Conservation (phyloP, 345 rosid genomes). For the Schrenkiella parvula region DNA sequence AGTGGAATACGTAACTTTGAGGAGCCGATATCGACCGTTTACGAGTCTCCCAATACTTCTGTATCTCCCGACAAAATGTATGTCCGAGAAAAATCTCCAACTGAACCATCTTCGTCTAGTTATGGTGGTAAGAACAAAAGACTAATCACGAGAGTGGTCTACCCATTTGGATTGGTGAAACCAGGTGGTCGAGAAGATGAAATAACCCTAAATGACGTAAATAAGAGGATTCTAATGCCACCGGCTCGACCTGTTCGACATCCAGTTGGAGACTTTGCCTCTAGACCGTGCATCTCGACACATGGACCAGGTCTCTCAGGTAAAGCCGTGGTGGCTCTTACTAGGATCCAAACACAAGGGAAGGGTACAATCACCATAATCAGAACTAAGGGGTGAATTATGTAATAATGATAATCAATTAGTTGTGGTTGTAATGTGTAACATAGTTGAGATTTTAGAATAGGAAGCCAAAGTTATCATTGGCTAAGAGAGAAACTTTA, state of each 20-base stretch:
- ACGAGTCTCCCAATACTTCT: slow-evolving; percentile 47
- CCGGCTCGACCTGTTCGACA: slow-evolving; percentile 86
- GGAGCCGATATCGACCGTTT: slow-evolving; percentile 34
- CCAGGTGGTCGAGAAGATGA: slow-evolving; percentile 89
- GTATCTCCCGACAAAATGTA: slow-evolving; percentile 12
- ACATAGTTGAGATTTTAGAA: slow-evolving; percentile 10
- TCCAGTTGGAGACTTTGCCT: slow-evolving; percentile 92
- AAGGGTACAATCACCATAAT: slow-evolving; percentile 96
- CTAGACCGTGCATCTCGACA: slow-evolving; percentile 61
- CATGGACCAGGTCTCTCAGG: slow-evolving; percentile 85
- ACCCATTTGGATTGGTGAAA: slow-evolving; percentile 93
- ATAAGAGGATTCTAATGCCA: slow-evolving; percentile 73
- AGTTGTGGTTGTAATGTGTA: slow-evolving; percentile 8
- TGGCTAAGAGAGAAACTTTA: slow-evolving; percentile 18
- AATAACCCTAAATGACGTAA: slow-evolving; percentile 76
- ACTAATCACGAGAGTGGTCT: slow-evolving; percentile 53
- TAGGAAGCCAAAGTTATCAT: slow-evolving; percentile 21
- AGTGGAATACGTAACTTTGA: slow-evolving; percentile 44
- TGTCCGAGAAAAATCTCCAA: slow-evolving; percentile 8
- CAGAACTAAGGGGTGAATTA: slow-evolving; percentile 73
- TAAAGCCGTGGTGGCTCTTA: slow-evolving; percentile 87
- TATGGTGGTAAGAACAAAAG: slow-evolving; percentile 38
- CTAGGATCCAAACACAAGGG: slow-evolving; percentile 89
- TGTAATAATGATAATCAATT: neutral
- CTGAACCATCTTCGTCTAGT: slow-evolving; percentile 4